Conservation (phyloP, 1,139 yeast species). For the Magnusiomyces suaveolens region DNA sequence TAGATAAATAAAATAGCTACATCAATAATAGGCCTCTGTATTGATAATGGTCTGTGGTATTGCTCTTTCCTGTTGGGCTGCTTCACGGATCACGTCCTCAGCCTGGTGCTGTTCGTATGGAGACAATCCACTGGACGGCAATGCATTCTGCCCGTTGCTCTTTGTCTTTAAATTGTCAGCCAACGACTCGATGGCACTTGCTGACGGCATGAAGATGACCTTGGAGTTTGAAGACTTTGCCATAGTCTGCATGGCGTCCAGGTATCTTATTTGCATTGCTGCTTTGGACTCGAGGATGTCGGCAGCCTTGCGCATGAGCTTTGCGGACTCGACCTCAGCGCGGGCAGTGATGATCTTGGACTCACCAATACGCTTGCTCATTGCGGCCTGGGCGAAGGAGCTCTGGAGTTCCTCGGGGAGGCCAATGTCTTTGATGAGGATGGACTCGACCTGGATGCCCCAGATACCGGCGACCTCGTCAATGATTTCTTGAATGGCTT, state of each 20-base stretch:
- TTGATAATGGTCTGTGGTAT: not conserved
- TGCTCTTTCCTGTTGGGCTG: not conserved
- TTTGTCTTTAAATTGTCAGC: slow-evolving; percentile 14
- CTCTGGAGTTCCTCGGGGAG: slow-evolving; percentile 50
- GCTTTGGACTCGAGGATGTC: slow-evolving; percentile 67
- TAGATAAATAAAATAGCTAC: no score
- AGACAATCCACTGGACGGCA: not conserved
- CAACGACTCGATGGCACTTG: slow-evolving; percentile 33
- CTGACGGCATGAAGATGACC: slow-evolving; percentile 65
- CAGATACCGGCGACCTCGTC: slow-evolving; percentile 56
- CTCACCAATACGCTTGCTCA: slow-evolving; percentile 69
- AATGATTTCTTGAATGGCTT: slow-evolving; percentile 52
- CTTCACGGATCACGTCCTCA: not conserved
- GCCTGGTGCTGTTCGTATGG: not conserved
- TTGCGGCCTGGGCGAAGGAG: slow-evolving; percentile 65
- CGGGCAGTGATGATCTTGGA: slow-evolving; percentile 66
- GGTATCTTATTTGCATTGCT: slow-evolving; percentile 71
- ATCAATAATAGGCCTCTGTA: not conserved
- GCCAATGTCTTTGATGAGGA: slow-evolving; percentile 57
- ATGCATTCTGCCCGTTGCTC: not conserved
- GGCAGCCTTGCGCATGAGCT: slow-evolving; percentile 70
- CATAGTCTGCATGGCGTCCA: slow-evolving; percentile 74
- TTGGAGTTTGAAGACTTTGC: slow-evolving; percentile 52
- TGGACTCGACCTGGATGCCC: slow-evolving; percentile 66
- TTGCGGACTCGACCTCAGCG: slow-evolving; percentile 70